Base-by-base conservation (phyloP, 352 stramenopile species). In the Phytopythium boreale region DNA sequence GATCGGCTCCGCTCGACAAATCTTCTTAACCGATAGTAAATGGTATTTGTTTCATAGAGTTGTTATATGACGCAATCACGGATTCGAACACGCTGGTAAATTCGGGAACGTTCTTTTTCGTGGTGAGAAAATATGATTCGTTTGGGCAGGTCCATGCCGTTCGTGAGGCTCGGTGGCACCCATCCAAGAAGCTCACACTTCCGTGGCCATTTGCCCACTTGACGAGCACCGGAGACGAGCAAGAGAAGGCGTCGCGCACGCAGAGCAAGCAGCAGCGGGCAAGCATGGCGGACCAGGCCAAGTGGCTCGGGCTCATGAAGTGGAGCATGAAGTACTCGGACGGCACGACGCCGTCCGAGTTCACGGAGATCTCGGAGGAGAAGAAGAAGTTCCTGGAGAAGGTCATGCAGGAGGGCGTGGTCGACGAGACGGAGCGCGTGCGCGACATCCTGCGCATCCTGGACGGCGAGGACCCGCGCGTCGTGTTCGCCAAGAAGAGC, bases 241-340 rank as follows among this genome's bases (percentile, higher is more conserved):
- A 29, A 11, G 29, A n/a, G 51, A 10, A 34, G 22, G 15, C 37
- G 22, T 17, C 22, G 19, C 20, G 31, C 20, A 2, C 26, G 4
- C 24, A 31, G 24, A n/a, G 6, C 3, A 9, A 24, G 56, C 22
- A 20, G 2, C 17, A 39, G n/a, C 11, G 26, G n/a, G 22, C 20
- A 0, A 8, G 1, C 0, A 62, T 62, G 56, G 70, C 72, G 66
- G 87, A 96, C 69, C 84, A 80, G 49, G 90, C 85, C 68, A 96
- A 96, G 69, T 96, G 87, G 87, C 81, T 93, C 46, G 87, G 82
- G n/a, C 74, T 96, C 22, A 79, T 96, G 80, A 87, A 87, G 63
- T 96, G 87, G 87, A 93, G 80, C 53, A 94, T 96, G 87, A 87
- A 94, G 70, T 86, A 96, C 67, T 75, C 80, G 66, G 85, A 96